phyloP scores from a whole-genome alignment of 495 filamentous ascomycete species.

The Aspergillus bridgeri region DNA sequence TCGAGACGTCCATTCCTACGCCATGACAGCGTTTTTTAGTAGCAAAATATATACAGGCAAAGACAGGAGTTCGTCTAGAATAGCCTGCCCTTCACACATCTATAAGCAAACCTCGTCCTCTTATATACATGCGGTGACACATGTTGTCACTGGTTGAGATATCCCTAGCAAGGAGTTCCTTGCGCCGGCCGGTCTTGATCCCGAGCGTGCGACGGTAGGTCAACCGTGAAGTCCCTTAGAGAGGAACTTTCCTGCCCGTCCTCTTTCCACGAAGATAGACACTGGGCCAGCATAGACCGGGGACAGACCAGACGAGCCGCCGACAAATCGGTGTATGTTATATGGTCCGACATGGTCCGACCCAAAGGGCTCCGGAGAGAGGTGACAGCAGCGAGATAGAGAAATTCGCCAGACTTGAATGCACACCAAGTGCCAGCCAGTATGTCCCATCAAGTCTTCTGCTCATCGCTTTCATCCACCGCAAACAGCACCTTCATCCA shows the following conservation, averaged over 20 bases:
- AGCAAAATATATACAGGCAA: neutral
- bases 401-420: neutral
- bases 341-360: no score
- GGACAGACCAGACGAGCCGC: no score
- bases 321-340: no score
- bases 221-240: neutral
- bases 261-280: neutral
- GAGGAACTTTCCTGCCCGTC: neutral
- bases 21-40: neutral
- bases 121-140: neutral
- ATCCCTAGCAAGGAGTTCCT: neutral
- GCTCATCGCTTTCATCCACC: slow-evolving; percentile 41
- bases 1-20: neutral
- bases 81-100: neutral
- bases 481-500: slow-evolving; percentile 75
- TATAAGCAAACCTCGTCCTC: neutral
- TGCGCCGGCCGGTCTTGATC: neutral
- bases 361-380: no score
- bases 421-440: neutral
- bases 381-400: neutral
- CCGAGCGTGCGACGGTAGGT: neutral
- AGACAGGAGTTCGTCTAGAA: neutral
- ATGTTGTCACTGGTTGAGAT: neutral
- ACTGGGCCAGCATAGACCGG: no score
- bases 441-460: slow-evolving; percentile 7